Conservation (phyloP, 192 early-diverging fungal genomes). For the Coemansia sp. region DNA sequence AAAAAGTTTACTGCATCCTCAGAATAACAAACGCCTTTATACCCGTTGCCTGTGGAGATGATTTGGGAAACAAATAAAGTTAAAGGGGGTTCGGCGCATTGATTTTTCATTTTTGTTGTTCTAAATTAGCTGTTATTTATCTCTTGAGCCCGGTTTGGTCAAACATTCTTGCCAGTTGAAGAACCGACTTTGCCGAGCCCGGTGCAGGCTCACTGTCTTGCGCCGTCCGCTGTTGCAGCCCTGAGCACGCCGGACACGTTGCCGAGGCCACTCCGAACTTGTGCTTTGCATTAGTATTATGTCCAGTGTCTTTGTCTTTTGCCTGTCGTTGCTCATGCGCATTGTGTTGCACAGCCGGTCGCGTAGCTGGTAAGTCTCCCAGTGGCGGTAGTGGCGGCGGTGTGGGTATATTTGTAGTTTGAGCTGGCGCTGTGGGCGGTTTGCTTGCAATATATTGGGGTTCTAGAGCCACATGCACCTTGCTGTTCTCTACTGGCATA, state of each 20-base stretch:
- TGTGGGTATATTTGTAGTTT: not conserved
- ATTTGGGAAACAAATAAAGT: too few relatives aligned
- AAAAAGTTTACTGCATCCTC: too few relatives aligned
- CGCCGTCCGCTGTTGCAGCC: not conserved
- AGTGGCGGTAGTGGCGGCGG: not conserved
- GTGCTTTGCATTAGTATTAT: not conserved
- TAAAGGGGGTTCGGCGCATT: not conserved
- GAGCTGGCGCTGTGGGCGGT: not conserved
- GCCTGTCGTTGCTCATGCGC: not conserved
- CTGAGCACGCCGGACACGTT: conserved; percentile 11
- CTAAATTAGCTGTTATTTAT: too few relatives aligned
- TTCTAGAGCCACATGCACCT: not conserved
- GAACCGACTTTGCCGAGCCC: conserved; percentile 20
- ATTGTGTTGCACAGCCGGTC: not conserved
- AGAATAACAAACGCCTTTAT: too few relatives aligned
- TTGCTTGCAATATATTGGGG: not conserved
- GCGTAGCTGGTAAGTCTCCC: not conserved
- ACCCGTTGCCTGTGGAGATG: too few relatives aligned
- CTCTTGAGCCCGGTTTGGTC: conserved; percentile 7
- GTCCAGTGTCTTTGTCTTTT: not conserved
- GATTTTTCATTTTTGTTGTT: not conserved
- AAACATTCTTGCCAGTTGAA: conserved; percentile 47
- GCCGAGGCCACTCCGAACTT: conserved; percentile 6
- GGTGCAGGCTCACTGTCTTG: not conserved
- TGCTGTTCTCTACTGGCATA: not conserved